Evolutionary conservation across 2,329 filamentous ascomycete genomes (phyloP), one percentile per base, ranked within the genome.

Genomic region (Blastomyces parvus): DNA sequence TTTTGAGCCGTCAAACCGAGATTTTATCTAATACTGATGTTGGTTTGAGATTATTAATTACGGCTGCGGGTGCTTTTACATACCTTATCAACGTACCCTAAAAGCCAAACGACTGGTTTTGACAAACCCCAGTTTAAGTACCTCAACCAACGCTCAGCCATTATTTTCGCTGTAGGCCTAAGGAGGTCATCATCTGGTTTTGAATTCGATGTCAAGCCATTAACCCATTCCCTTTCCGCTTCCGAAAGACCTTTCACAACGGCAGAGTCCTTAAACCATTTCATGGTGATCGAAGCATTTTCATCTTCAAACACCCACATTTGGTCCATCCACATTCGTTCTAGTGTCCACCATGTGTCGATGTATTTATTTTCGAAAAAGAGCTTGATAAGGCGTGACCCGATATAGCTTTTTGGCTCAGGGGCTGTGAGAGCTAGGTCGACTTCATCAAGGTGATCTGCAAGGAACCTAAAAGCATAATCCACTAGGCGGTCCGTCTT

Each of bases 261-360:
- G 7, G 69, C 69, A n/a, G 69, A 70, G 62, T 71, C 67, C 46
- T 68, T 69, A 30, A 71, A 66, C 69, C 69, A 71, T 52, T 67
- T 68, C 53, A 70, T 59, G 3, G 65, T 58, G 27, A 59, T 58
- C 7, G 66, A 64, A 7, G 53, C 55, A 38, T 63, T 63, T 0
- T 63, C 62, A 56, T 71, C 69, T 5, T 57, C 27, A 42, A 67
- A 67, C 25, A 69, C 59, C 69, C 69, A 71, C 46, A 50, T 27
- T 11, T 4, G 17, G 9, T 66, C 64, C 11, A 65, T 65, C 59
- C 65, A 65, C 62, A 64, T 62, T 13, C 66, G 57, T 36, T 67
- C 61, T 0, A 62, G 59, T 3, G 65, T 65, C 69, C 69, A 71
- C 69, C 68, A 71, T 46, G 55, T 38, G 19, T 61, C 50, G 27